phyloP scores from a whole-genome alignment of 306 rosid genomes.

The Rubus idaeus region DNA sequence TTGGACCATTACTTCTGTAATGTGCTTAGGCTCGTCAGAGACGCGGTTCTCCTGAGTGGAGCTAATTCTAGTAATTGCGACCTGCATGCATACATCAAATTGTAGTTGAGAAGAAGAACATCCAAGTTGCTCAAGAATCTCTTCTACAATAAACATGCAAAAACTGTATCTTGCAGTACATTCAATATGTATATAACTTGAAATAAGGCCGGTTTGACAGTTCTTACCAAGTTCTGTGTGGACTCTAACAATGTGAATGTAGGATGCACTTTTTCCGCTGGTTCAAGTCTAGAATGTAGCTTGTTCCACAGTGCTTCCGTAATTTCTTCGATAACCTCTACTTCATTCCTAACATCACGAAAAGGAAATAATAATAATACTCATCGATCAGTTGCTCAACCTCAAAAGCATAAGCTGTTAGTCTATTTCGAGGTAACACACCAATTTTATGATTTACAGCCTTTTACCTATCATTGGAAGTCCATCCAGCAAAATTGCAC shows the following conservation, averaged over 20 bases:
- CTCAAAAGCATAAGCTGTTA: background rate
- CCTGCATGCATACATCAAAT: background rate
- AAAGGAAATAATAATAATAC: background rate
- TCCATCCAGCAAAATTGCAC: slow-evolving; percentile 15
- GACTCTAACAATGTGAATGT: background rate
- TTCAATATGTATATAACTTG: background rate
- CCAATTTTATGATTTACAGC: background rate
- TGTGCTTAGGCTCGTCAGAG: background rate
- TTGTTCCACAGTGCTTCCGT: slow-evolving; percentile 8
- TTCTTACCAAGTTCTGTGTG: background rate
- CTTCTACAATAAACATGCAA: background rate
- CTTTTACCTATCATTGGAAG: slow-evolving; percentile 13
- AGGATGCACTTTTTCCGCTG: background rate
- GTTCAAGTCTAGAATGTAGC: background rate
- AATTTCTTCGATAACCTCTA: slow-evolving; percentile 15
- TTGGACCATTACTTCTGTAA: background rate
- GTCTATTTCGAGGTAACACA: background rate
- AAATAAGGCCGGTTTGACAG: background rate
- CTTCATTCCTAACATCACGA: slow-evolving; percentile 2
- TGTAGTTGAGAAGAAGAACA: background rate
- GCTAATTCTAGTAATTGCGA: background rate
- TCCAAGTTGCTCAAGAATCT: background rate
- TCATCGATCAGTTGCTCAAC: background rate
- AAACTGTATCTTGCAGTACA: background rate
- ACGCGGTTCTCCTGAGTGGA: background rate